Evolutionary conservation across 139 green algal genomes (phyloP), one percentile per base, ranked within the genome.

Genomic region (Trebouxia sp.): DNA sequence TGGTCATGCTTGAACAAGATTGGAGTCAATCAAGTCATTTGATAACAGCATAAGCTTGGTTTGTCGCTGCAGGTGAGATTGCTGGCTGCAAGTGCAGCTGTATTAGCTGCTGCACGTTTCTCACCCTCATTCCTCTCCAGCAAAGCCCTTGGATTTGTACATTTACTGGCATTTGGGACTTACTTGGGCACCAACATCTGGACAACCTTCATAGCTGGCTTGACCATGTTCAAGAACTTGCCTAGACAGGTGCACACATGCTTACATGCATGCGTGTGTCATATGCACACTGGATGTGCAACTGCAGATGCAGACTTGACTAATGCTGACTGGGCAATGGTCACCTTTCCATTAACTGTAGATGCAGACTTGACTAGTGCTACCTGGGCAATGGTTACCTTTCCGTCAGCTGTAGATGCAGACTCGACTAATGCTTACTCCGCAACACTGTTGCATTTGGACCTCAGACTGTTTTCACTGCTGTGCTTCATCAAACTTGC

Each of bases 151-250:
- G 58, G 56, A 0, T 88, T 89, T 47, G 72, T 89, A 15, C 88
- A 92, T 79, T 55, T 92, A 56, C 6, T 88, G 24, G 70, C 80
- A 7, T 90, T 83, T 48, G 80, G 42, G 4, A 75, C 41, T 3
- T 86, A 70, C 79, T 53, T 92, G 41, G 88, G 88, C 11, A 80
- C 84, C 28, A 75, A 88, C 3, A 45, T 88, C 17, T 92, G 83
- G 82, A 86, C 77, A 5, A 87, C 85, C 3, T 88, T 88, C 58
- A 47, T 88, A 28, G 76, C 75, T 28, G 90, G 88, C 58, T 77
- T 95, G 30, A 84, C 79, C 28, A 89, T 92, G 84, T 94, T 94
- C 84, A 92, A 90, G 80, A 92, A 91, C 84, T 67, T 94, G 38
- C 88, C 91, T 0, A 80, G 89, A 28, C 91, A 93, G 81, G 90